These are phyloP conservation scores for Teunomyces stri DNA, from an alignment of 805 yeast genomes.

Conservation along the genomic window DNA sequence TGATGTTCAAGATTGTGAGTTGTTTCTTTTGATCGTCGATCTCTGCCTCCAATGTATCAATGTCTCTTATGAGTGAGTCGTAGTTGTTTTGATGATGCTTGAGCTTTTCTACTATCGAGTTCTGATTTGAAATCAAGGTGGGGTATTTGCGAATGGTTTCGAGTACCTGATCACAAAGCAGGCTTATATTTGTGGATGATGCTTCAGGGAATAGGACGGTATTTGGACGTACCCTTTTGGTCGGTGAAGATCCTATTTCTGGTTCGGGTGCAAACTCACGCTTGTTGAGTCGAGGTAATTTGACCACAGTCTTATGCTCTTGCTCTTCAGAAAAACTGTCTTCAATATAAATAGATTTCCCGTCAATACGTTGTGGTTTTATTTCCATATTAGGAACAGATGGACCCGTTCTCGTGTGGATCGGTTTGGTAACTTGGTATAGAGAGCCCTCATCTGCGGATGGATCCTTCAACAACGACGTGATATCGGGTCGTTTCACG, in stretches of 20 bases:
- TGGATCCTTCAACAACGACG: slow-evolving; percentile 59
- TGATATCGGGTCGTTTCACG: slow-evolving; percentile 49
- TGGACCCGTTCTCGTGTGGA: background rate
- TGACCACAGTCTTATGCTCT: slow-evolving; percentile 24
- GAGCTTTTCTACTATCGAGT: slow-evolving; percentile 23
- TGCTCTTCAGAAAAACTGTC: slow-evolving; percentile 28
- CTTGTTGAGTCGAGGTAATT: slow-evolving; percentile 18
- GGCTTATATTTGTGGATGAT: slow-evolving; percentile 31
- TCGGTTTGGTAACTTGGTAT: slow-evolving; percentile 39
- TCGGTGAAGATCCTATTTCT: slow-evolving; percentile 13
- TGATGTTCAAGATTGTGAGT: slow-evolving; percentile 32
- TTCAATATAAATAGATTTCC: slow-evolving; percentile 35
- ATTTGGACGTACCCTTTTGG: slow-evolving; percentile 6
- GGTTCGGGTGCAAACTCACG: background rate
- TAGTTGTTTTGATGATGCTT: slow-evolving; percentile 40
- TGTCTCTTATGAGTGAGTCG: slow-evolving; percentile 33
- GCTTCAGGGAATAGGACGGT: slow-evolving; percentile 1
- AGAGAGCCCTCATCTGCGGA: slow-evolving; percentile 50
- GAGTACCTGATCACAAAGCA: slow-evolving; percentile 42
- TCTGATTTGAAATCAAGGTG: slow-evolving; percentile 21
- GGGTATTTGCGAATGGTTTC: slow-evolving; percentile 25
- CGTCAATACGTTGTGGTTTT: slow-evolving; percentile 51
- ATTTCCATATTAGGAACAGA: slow-evolving; percentile 14
- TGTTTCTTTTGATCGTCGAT: slow-evolving; percentile 45
- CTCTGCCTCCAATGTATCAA: slow-evolving; percentile 40